Percentiles rank a stretch among this genome's conserved stretches.
Conservation (phyloP, 805 yeast genomes). For the Barnettozyma californica region DNA sequence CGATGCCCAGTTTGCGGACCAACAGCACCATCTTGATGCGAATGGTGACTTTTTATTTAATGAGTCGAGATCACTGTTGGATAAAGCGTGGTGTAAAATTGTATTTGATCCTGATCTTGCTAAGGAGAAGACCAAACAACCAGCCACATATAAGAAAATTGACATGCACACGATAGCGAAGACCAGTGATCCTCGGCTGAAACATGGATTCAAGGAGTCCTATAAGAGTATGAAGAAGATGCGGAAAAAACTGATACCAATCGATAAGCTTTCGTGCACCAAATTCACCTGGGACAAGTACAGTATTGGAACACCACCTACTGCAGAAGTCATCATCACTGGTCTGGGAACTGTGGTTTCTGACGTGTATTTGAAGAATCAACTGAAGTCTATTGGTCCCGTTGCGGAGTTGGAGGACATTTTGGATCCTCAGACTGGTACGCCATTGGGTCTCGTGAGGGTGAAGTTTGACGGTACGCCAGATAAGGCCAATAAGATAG, state of each 20-base stretch:
- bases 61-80: slow-evolving; percentile 4
- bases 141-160: slow-evolving; percentile 30
- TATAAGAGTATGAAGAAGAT: slow-evolving; percentile 31
- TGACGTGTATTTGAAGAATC: slow-evolving; percentile 41
- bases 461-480: slow-evolving; percentile 52
- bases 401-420: slow-evolving; percentile 53
- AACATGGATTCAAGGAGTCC: not conserved
- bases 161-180: slow-evolving; percentile 14
- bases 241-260: slow-evolving; percentile 32
- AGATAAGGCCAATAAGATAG: slow-evolving; percentile 43
- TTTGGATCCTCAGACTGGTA: slow-evolving; percentile 70
- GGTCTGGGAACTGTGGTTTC: slow-evolving; percentile 53
- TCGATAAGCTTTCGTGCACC: slow-evolving; percentile 37
- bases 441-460: slow-evolving; percentile 68
- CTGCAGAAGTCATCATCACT: slow-evolving; percentile 64
- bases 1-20: slow-evolving; percentile 1
- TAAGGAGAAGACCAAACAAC: slow-evolving; percentile 36
- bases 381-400: slow-evolving; percentile 58
- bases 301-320: slow-evolving; percentile 73
- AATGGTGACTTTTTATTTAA: slow-evolving; percentile 10
- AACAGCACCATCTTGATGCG: slow-evolving; percentile 4
- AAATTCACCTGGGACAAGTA: slow-evolving; percentile 48
- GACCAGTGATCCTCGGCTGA: slow-evolving; percentile 39
- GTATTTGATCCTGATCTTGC: slow-evolving; percentile 47
- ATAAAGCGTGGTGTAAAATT: slow-evolving; percentile 33